Base-by-base conservation (phyloP, 306 rosid genomes). In the Purshia tridentata region DNA sequence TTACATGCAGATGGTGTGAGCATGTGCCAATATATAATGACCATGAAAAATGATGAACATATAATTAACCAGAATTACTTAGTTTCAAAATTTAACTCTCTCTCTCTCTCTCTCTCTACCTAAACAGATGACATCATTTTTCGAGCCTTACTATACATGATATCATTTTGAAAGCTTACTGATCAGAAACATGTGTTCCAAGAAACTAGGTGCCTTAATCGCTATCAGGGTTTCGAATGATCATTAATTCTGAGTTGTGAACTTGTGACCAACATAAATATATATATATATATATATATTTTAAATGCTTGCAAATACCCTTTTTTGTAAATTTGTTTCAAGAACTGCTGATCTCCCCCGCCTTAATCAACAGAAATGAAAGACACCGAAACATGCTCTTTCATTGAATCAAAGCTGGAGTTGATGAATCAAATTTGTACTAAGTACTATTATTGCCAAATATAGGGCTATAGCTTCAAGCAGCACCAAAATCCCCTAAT, bases 271-370 rank as follows among this genome's bases (percentile, higher is more conserved):
- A 16, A 44, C n/a, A 65, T 19, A 65, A 8, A 44, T 9, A 19
- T n/a, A 11, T 18, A 44, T 5, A n/a, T n/a, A n/a, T n/a, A n/a
- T n/a, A n/a, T n/a, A n/a, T n/a, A n/a, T n/a, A n/a, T n/a, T n/a
- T n/a, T n/a, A 45, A 7, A 16, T 62, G 42, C 14, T 37, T 3
- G 39, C 7, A 13, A 22, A 16, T 65, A 65, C 58, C 39, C 29
- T 18, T 53, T 42, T 73, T 58, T 68, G 67, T 51, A 76, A 20
- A 42, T 14, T 59, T 59, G 11, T 59, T 56, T 59, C 8, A 37
- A 59, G 45, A 35, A 59, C 13, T 59, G 65, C 65, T 59, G 10
- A 59, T 35, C 65, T 35, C 45, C 65, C 13, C 19, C 45, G 22
- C 14, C 65, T 35, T 3, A 35, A 59, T 35, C 45, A 14, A 59